Evolutionary conservation across 345 rosid species (phyloP).

Genomic region (Hypericum perforatum): DNA sequence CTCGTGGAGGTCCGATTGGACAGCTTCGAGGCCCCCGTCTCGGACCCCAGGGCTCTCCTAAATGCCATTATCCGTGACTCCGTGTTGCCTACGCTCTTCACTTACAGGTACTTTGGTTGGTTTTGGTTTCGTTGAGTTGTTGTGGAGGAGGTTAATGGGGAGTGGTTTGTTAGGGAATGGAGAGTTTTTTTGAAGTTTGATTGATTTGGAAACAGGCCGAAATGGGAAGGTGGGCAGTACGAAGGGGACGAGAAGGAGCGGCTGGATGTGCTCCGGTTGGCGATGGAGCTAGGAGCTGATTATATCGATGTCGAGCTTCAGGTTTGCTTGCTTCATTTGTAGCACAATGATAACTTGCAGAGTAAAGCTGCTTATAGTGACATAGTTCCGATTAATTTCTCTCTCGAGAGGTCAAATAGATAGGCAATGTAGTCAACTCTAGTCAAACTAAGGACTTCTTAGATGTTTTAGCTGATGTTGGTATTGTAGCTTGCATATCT

Average conservation of each 20-base stretch:
- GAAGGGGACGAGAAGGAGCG: constrained; percentile 73
- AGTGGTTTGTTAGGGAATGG: constrained; percentile 4
- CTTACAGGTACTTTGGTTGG: constrained; percentile 53
- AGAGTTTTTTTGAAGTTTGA: constrained; percentile 6
- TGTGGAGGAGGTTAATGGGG: not conserved
- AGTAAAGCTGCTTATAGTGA: not conserved
- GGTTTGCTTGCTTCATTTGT: constrained; percentile 31
- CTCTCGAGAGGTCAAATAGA: too few relatives aligned
- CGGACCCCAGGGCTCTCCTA: constrained; percentile 34
- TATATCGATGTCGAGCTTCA: constrained; percentile 90
- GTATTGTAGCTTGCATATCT: too few relatives aligned
- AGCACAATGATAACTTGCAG: not conserved
- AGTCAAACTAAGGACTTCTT: too few relatives aligned
- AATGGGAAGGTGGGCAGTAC: constrained; percentile 92
- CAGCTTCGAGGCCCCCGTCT: constrained; percentile 32
- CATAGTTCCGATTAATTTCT: too few relatives aligned
- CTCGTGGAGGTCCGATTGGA: constrained; percentile 83
- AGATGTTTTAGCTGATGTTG: too few relatives aligned
- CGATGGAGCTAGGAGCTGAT: constrained; percentile 93
- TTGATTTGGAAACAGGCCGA: constrained; percentile 39
- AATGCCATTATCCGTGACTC: constrained; percentile 39
- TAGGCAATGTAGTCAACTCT: too few relatives aligned
- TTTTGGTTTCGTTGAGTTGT: not conserved
- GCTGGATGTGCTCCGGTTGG: constrained; percentile 53
- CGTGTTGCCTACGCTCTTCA: constrained; percentile 73